A percentile compares a stretch with the other conserved stretches of the same genome.
These are phyloP conservation scores for Colletotrichum lentis DNA, from an alignment of 2,329 filamentous ascomycete genomes.

Conservation along the genomic window DNA sequence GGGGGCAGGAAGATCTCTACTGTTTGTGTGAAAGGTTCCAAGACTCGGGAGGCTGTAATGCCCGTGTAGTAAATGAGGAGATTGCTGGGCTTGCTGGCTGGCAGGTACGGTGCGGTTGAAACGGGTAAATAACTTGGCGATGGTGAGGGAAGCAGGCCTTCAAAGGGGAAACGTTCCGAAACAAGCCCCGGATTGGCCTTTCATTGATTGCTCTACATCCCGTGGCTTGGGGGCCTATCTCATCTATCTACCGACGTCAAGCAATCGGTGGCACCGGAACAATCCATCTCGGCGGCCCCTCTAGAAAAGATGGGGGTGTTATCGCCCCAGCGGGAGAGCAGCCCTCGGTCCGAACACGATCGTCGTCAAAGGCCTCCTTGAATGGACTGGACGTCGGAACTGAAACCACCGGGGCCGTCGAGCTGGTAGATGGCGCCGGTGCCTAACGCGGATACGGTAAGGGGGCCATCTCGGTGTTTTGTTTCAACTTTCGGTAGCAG, in stretches of 20 bases:
- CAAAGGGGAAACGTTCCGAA: neutral
- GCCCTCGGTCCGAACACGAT: neutral
- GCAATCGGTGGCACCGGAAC: slow-evolving; percentile 10
- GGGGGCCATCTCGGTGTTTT: no score
- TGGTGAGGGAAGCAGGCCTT: neutral
- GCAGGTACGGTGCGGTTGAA: neutral
- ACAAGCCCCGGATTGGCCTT: neutral
- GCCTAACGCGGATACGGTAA: neutral
- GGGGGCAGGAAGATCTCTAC: no score
- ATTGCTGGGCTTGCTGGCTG: neutral
- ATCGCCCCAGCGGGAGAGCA: neutral
- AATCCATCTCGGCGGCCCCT: neutral
- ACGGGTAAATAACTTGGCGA: neutral
- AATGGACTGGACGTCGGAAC: neutral
- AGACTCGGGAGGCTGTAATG: no score
- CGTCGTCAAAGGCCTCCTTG: neutral
- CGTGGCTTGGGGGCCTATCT: no score
- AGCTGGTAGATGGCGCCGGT: neutral
- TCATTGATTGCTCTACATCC: neutral
- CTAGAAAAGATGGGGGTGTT: neutral
- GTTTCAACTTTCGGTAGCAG: slow-evolving; percentile 8
- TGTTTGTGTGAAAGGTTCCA: neutral
- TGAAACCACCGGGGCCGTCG: neutral
- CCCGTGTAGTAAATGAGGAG: neutral
- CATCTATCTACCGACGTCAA: no score